These are phyloP conservation scores for Aspergillus quadricinctus DNA, from an alignment of 2,329 filamentous ascomycete species.

Conservation along the genomic window DNA sequence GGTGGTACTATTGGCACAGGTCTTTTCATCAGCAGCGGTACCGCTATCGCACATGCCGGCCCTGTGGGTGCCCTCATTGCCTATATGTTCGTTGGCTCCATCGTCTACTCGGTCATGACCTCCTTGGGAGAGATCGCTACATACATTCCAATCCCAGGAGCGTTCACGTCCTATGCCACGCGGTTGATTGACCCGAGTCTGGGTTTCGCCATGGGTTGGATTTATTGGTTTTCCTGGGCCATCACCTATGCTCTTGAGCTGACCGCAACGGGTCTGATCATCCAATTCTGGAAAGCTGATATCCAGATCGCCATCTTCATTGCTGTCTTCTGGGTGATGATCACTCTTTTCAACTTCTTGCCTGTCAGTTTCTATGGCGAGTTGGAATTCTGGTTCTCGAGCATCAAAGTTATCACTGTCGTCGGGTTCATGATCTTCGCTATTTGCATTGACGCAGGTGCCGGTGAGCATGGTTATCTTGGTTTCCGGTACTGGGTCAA, in stretches of 20 bases:
- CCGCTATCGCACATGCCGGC: slow-evolving; percentile 58
- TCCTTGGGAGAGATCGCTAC: slow-evolving; percentile 66
- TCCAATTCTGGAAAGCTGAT: slow-evolving; percentile 65
- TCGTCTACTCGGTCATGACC: slow-evolving; percentile 73
- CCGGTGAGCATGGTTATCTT: slow-evolving; percentile 62
- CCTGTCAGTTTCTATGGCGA: slow-evolving; percentile 71
- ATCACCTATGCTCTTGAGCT: slow-evolving; percentile 70
- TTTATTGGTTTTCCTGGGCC: slow-evolving; percentile 77
- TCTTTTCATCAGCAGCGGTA: slow-evolving; percentile 65
- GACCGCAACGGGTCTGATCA: slow-evolving; percentile 67
- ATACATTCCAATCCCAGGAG: slow-evolving; percentile 70
- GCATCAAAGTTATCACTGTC: slow-evolving; percentile 72
- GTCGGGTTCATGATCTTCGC: slow-evolving; percentile 72
- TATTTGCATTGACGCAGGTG: slow-evolving; percentile 71
- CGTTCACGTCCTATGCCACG: slow-evolving; percentile 71
- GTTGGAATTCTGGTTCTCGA: slow-evolving; percentile 73
- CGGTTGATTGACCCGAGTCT: slow-evolving; percentile 70
- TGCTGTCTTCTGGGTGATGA: slow-evolving; percentile 66
- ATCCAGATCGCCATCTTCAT: slow-evolving; percentile 70
- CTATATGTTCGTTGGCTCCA: slow-evolving; percentile 64
- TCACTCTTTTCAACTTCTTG: slow-evolving; percentile 65
- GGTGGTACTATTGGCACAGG: slow-evolving; percentile 68
- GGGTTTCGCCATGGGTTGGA: slow-evolving; percentile 76
- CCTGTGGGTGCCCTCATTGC: slow-evolving; percentile 64
- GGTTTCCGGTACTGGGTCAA: slow-evolving; percentile 68